These are phyloP conservation scores for Bathelium albidoporum DNA, from an alignment of 495 filamentous ascomycete species.

Conservation along the genomic window DNA sequence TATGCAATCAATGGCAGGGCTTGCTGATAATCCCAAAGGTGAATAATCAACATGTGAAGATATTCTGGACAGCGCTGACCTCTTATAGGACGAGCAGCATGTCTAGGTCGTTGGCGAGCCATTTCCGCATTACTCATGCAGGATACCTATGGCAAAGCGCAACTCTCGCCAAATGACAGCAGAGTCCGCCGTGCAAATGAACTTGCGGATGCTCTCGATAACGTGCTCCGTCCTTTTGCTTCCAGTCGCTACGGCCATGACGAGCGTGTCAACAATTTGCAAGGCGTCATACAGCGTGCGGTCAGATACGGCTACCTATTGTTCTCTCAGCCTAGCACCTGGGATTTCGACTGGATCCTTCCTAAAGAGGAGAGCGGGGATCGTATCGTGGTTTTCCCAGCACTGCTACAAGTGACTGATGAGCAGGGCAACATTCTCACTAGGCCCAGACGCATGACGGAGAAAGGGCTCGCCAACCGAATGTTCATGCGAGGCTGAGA, in stretches of 20 bases:
- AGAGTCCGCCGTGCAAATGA: slow-evolving; percentile 19
- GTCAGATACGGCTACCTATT: slow-evolving; percentile 30
- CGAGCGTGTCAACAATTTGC: slow-evolving; percentile 24
- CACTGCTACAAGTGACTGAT: slow-evolving; percentile 24
- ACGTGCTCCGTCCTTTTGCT: slow-evolving; percentile 23
- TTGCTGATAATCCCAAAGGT: slow-evolving; percentile 11
- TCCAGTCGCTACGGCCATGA: slow-evolving; percentile 15
- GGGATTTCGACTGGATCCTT: slow-evolving; percentile 24
- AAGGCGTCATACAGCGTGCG: slow-evolving; percentile 28
- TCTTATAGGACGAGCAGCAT: slow-evolving; percentile 16
- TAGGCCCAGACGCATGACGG: slow-evolving; percentile 21
- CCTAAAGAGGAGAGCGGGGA: slow-evolving; percentile 12
- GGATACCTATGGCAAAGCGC: slow-evolving; percentile 17
- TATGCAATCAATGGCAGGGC: slow-evolving; percentile 14
- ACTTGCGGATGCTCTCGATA: slow-evolving; percentile 15
- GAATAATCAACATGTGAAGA: neutral
- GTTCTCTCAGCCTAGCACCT: slow-evolving; percentile 30
- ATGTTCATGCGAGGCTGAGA: neutral
- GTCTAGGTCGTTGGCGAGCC: slow-evolving; percentile 26
- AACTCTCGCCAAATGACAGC: slow-evolving; percentile 18
- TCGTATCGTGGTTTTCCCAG: slow-evolving; percentile 29
- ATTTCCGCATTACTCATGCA: slow-evolving; percentile 28
- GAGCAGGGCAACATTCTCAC: slow-evolving; percentile 18
- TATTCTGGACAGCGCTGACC: slow-evolving; percentile 9
- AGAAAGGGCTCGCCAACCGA: slow-evolving; percentile 20